Percentiles rank a stretch among this genome's conserved stretches.
Conservation (phyloP, 2,329 filamentous ascomycete species). For the Exophiala sideris region DNA sequence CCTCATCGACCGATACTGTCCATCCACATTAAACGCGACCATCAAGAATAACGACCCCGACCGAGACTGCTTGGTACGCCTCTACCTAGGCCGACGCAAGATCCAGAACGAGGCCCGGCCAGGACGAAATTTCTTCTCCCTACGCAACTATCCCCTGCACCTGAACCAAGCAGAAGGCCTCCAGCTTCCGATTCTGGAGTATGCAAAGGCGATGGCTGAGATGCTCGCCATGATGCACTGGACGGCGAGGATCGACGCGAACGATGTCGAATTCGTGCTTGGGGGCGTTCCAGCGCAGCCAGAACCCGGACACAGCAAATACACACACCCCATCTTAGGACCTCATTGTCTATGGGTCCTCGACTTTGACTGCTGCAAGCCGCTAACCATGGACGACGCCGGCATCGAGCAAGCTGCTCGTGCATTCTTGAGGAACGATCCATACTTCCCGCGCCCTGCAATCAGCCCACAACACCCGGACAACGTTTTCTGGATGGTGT, state of each 20-base stretch:
- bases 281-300: conserved; percentile 13
- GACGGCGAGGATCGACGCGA: conserved; percentile 47
- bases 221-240: conserved; percentile 53
- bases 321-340: conserved; percentile 29
- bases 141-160: conserved; percentile 52
- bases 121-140: conserved; percentile 32
- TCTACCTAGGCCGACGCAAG: conserved; percentile 45
- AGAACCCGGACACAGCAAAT: neutral
- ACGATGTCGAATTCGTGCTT: conserved; percentile 57
- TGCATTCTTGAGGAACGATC: conserved; percentile 52
- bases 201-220: conserved; percentile 49
- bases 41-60: conserved; percentile 37
- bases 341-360: conserved; percentile 42
- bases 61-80: conserved; percentile 49
- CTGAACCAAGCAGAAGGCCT: conserved; percentile 50
- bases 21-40: conserved; percentile 18
- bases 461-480: conserved; percentile 1
- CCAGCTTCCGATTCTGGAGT: conserved; percentile 33
- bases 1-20: conserved; percentile 37
- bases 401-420: conserved; percentile 44
- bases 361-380: conserved; percentile 46
- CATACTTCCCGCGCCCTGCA: conserved; percentile 38
- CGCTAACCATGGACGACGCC: conserved; percentile 38
- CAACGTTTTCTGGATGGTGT: conserved; percentile 19
- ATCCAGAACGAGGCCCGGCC: conserved; percentile 18